These are phyloP conservation scores for Corchorus capsularis DNA, from an alignment of 345 rosid species.

Conservation along the genomic window DNA sequence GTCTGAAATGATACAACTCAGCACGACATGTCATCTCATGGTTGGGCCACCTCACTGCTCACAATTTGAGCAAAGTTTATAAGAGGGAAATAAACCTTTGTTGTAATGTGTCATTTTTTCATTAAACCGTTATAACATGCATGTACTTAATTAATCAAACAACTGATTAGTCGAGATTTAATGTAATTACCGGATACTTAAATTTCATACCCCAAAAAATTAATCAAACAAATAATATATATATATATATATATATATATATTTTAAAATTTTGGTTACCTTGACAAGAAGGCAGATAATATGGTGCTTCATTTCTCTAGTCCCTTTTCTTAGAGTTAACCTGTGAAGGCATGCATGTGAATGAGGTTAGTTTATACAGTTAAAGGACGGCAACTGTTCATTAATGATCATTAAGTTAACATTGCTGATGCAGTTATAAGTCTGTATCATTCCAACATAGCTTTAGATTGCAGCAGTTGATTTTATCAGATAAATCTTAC, in stretches of 20 bases:
- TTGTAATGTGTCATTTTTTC: neutral
- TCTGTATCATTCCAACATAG: neutral
- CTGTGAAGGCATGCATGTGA: neutral
- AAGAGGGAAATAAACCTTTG: too few species aligned
- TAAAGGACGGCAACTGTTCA: slow-evolving; percentile 6
- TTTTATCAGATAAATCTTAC: neutral
- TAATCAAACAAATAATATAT: too few species aligned
- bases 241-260: too few species aligned
- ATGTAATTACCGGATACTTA: too few species aligned
- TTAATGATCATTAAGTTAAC: neutral
- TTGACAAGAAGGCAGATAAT: neutral
- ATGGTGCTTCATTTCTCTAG: neutral
- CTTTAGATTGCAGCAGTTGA: neutral
- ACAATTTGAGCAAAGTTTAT: too few species aligned
- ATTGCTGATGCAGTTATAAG: slow-evolving; percentile 1
- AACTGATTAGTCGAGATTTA: too few species aligned
- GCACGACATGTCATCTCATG: slow-evolving; percentile 12
- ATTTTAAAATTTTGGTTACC: neutral
- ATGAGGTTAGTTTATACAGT: slow-evolving; percentile 7
- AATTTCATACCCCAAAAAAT: too few species aligned
- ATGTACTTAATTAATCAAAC: neutral
- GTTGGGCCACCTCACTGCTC: neutral
- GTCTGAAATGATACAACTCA: slow-evolving; percentile 11
- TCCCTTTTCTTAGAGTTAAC: neutral
- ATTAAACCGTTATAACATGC: neutral